A percentile compares a stretch with the other conserved stretches of the same genome.
Evolutionary conservation across 164 flowering plant genomes (phyloP).

Genomic region (Magnolia sinica): DNA sequence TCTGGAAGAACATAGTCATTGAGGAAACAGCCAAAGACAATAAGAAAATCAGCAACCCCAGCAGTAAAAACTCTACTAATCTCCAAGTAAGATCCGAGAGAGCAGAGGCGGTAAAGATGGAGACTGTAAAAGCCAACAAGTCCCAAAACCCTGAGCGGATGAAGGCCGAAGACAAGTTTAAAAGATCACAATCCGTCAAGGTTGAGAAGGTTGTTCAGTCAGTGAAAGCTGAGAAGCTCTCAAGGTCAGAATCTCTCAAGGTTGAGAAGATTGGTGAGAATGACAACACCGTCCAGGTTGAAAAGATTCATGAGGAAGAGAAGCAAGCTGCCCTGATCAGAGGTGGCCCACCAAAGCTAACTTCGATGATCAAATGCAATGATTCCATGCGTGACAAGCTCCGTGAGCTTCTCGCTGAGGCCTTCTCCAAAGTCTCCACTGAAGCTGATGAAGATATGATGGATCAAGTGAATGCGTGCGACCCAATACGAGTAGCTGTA

Average conservation of each 20-base stretch:
- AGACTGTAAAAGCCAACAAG: slow-evolving; percentile 20
- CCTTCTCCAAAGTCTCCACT: slow-evolving; percentile 52
- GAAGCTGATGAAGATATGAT: slow-evolving; percentile 54
- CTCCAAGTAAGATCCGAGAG: slow-evolving; percentile 12
- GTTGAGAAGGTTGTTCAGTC: slow-evolving; percentile 22
- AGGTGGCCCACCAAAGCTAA: slow-evolving; percentile 61
- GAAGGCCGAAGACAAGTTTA: slow-evolving; percentile 28
- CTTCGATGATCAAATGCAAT: slow-evolving; percentile 59
- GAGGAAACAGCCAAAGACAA: slow-evolving; percentile 51
- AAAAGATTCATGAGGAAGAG: slow-evolving; percentile 36
- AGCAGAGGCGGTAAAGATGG: slow-evolving; percentile 12
- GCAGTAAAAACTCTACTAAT: slow-evolving; percentile 23
- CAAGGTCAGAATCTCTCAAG: background rate
- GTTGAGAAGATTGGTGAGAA: background rate
- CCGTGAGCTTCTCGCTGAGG: slow-evolving; percentile 68
- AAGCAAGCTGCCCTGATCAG: slow-evolving; percentile 18
- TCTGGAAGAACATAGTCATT: slow-evolving; percentile 75
- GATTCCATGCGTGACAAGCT: slow-evolving; percentile 71
- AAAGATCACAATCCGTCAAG: slow-evolving; percentile 25
- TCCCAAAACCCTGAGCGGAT: slow-evolving; percentile 17
- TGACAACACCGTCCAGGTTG: slow-evolving; percentile 29
- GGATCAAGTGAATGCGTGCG: slow-evolving; percentile 55
- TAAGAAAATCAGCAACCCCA: slow-evolving; percentile 45
- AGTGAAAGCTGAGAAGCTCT: background rate
- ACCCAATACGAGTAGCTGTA: slow-evolving; percentile 73